These are phyloP conservation scores for Boechera retrofracta DNA, from an alignment of 345 rosid species.

Conservation along the genomic window DNA sequence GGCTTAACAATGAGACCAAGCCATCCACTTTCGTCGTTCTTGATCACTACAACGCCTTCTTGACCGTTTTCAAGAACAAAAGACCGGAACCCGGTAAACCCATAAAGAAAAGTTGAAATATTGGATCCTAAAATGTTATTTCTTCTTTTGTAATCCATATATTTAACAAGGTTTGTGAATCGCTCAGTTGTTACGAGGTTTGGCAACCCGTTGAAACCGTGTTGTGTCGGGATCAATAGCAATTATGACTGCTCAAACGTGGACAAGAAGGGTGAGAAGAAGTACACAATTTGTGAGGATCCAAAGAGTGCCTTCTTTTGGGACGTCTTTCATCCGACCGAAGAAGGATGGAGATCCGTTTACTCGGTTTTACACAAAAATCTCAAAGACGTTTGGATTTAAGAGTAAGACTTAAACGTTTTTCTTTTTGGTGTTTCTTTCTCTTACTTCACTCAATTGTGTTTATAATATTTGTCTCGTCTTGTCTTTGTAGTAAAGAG, in stretches of 20 bases:
- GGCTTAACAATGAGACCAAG: conserved; percentile 50
- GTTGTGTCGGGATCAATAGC: conserved; percentile 52
- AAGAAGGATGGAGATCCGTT: conserved; percentile 61
- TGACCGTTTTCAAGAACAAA: conserved; percentile 51
- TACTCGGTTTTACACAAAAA: conserved; percentile 42
- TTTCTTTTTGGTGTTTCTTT: conserved; percentile 6
- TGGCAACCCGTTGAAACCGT: conserved; percentile 62
- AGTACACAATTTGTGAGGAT: conserved; percentile 51
- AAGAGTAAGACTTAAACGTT: conserved; percentile 20
- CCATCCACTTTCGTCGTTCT: conserved; percentile 50
- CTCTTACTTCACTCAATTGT: conserved; percentile 24
- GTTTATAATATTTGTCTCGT: conserved; percentile 7
- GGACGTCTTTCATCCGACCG: conserved; percentile 61
- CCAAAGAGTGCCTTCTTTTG: conserved; percentile 60
- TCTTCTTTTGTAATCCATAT: not conserved
- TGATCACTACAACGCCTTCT: conserved; percentile 67
- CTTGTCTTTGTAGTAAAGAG: conserved; percentile 16
- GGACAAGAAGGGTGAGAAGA: conserved; percentile 48
- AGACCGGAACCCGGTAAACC: conserved; percentile 35
- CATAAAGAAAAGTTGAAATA: not conserved
- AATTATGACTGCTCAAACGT: conserved; percentile 51
- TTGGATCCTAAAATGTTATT: not conserved
- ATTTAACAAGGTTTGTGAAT: conserved; percentile 1
- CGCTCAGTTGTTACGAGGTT: conserved; percentile 48
- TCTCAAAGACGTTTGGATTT: conserved; percentile 41